phyloP scores from a whole-genome alignment of 192 early-diverging fungal genomes.

The Backusella mclennaniae region DNA sequence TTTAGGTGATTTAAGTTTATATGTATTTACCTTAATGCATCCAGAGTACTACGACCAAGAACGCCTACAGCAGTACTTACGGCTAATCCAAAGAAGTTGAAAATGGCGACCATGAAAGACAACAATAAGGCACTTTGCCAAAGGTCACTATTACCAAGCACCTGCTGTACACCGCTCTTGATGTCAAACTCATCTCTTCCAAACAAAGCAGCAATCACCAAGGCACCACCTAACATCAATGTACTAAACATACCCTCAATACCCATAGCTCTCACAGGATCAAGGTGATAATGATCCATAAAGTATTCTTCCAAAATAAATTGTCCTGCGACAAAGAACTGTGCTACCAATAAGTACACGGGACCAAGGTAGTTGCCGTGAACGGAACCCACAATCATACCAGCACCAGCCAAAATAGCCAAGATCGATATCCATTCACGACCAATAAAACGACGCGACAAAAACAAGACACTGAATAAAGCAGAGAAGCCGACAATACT shows the following conservation, averaged over 20 bases:
- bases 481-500: conserved; percentile 31
- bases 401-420: conserved; percentile 14
- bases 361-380: conserved; percentile 13
- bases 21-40: conserved; percentile 25
- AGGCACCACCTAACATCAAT: conserved; percentile 2
- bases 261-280: conserved; percentile 31
- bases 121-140: conserved; percentile 24
- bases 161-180: neutral
- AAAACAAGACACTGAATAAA: conserved; percentile 22
- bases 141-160: conserved; percentile 4
- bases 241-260: conserved; percentile 29
- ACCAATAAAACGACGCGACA: conserved; percentile 19
- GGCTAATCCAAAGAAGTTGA: conserved; percentile 33
- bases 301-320: conserved; percentile 30
- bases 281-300: conserved; percentile 24
- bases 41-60: conserved; percentile 19
- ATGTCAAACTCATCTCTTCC: conserved; percentile 17
- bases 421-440: conserved; percentile 19
- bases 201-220: conserved; percentile 9
- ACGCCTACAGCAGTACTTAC: conserved; percentile 23
- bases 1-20: neutral
- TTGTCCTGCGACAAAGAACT: conserved; percentile 23
- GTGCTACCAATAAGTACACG: conserved; percentile 13
- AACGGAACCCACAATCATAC: conserved; percentile 1
- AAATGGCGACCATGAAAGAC: conserved; percentile 23